Conservation (phyloP, 768 basidiomycete species). For the Termitomyces bulborhizus region DNA sequence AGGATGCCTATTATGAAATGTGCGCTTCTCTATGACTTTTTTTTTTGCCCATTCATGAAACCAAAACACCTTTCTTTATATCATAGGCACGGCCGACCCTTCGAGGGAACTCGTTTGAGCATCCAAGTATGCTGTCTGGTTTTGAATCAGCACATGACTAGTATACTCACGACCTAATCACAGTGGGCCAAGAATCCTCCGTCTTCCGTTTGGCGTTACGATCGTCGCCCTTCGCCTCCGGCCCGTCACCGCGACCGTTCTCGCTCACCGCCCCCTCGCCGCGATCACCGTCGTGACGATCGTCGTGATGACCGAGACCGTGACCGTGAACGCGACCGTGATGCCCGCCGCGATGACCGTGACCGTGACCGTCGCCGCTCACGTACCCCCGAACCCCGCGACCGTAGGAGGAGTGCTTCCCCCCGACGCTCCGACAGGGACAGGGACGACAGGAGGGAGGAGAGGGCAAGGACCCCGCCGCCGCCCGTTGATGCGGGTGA, state of each 20-base stretch:
- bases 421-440: constrained; percentile 7
- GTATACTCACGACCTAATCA: background rate
- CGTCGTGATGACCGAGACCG: constrained; percentile 36
- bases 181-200: constrained; percentile 84
- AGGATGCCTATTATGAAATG: constrained; percentile 84
- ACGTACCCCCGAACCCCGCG: constrained; percentile 40
- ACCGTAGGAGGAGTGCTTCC: constrained; percentile 13
- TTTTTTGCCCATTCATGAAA: background rate
- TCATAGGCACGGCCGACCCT: constrained; percentile 65
- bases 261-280: constrained; percentile 48
- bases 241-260: constrained; percentile 23
- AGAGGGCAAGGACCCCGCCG: constrained; percentile 51
- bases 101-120: constrained; percentile 69
- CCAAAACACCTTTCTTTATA: constrained; percentile 19
- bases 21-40: constrained; percentile 26
- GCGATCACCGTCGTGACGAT: constrained; percentile 24
- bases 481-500: constrained; percentile 3
- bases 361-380: constrained; percentile 31
- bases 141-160: background rate
- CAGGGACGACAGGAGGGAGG: constrained; percentile 18
- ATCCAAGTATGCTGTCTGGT: constrained; percentile 49
- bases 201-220: constrained; percentile 76
- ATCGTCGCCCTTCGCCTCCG: constrained; percentile 46
- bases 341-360: constrained; percentile 34
- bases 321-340: constrained; percentile 32